A percentile compares a stretch with the other conserved stretches of the same genome.
Conservation (phyloP, 2,329 filamentous ascomycete species). For the Diaporthe longicolla region DNA sequence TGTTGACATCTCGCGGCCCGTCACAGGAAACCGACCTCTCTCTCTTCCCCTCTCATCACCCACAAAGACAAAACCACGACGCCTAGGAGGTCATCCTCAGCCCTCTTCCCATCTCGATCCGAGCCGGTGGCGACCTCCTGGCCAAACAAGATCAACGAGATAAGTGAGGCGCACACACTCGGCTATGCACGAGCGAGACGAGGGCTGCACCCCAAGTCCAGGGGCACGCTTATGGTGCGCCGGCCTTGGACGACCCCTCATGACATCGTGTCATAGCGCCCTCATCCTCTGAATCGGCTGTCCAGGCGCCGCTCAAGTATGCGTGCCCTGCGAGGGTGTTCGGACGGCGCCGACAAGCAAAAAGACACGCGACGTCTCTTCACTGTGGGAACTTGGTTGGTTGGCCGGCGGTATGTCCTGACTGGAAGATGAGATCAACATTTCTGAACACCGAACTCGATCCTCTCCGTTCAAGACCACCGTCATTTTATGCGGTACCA, state of each 20-base stretch:
- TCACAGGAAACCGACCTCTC: background rate
- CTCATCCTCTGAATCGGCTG: background rate
- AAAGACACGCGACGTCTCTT: background rate
- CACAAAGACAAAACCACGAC: background rate
- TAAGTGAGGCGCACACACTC: background rate
- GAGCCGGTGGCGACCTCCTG: background rate
- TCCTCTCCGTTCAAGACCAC: background rate
- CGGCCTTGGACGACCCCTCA: constrained; percentile 3
- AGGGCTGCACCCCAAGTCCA: background rate
- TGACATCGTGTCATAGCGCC: constrained; percentile 19
- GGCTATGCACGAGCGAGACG: background rate
- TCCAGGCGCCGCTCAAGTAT: background rate
- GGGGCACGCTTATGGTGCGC: background rate
- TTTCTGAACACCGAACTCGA: too few species aligned
- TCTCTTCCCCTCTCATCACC: background rate
- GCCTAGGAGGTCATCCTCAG: background rate
- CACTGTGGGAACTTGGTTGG: background rate
- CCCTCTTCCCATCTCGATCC: background rate
- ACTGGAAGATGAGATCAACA: background rate
- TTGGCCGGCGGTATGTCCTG: background rate
- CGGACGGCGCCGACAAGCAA: background rate
- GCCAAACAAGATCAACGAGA: constrained; percentile 8
- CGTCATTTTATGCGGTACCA: background rate
- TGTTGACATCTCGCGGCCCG: background rate
- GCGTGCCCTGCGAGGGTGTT: background rate